A percentile compares a stretch with the other conserved stretches of the same genome.
Conservation (phyloP, 768 basidiomycete species). For the Phlebiopsis gigantea region DNA sequence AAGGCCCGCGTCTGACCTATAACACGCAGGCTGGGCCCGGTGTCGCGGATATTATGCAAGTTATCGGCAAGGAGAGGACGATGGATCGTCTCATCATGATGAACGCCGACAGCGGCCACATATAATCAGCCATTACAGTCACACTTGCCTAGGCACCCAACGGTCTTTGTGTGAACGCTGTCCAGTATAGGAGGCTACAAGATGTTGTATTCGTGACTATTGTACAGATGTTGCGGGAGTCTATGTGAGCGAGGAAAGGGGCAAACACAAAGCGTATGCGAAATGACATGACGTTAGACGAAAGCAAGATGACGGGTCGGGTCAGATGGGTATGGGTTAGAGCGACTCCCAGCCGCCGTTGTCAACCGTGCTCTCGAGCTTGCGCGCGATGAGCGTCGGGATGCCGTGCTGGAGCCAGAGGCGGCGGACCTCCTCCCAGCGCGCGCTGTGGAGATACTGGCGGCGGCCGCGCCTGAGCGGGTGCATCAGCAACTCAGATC, state of each 20-base stretch:
- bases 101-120: not conserved
- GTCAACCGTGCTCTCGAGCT: conserved; percentile 81
- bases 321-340: conserved; percentile 23
- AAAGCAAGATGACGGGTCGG: not conserved
- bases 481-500: not conserved
- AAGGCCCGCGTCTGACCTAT: not conserved
- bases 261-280: not conserved
- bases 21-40: conserved; percentile 26
- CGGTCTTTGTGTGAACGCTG: not conserved
- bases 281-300: not conserved
- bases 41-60: conserved; percentile 25
- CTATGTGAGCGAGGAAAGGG: not conserved
- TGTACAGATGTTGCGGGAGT: conserved; percentile 8
- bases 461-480: conserved; percentile 71
- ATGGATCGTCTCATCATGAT: conserved; percentile 5
- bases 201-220: not conserved
- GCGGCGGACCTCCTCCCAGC: conserved; percentile 91
- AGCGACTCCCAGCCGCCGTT: conserved; percentile 93
- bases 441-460: conserved; percentile 77
- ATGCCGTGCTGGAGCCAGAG: conserved; percentile 89
- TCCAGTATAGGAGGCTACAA: conserved; percentile 1
- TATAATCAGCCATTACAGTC: not conserved
- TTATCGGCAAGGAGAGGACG: conserved; percentile 26
- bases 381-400: conserved; percentile 84
- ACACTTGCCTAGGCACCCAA: not conserved